Evolutionary conservation across 192 early-diverging fungal genomes (phyloP).

Genomic region (Gigaspora rosea): DNA sequence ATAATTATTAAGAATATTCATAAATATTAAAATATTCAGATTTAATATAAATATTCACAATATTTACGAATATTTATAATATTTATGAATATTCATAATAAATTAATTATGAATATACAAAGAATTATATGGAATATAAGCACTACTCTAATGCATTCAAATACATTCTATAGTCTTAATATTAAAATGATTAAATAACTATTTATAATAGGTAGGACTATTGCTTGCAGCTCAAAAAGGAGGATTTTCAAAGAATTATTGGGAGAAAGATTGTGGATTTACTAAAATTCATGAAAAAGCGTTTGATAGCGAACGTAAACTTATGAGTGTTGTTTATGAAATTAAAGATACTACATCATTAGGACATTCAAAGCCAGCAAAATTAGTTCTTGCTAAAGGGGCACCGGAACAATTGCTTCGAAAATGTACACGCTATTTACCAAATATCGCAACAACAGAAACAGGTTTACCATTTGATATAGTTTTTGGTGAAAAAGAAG

Average conservation of each 20-base stretch:
- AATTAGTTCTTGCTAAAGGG: conserved; percentile 82
- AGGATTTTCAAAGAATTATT: conserved; percentile 68
- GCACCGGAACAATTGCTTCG: conserved; percentile 88
- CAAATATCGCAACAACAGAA: conserved; percentile 12
- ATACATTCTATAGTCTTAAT: neutral
- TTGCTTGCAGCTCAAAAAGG: conserved; percentile 84
- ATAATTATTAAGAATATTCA: too few relatives aligned
- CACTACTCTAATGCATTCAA: too few relatives aligned
- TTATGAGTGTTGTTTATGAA: conserved; percentile 86
- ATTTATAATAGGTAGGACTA: conserved; percentile 55
- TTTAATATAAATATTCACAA: neutral
- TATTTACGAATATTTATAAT: too few relatives aligned
- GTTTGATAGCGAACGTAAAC: conserved; percentile 94
- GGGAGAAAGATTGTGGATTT: conserved; percentile 57
- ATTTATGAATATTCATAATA: too few relatives aligned
- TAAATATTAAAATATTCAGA: too few relatives aligned
- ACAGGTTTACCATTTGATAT: conserved; percentile 36
- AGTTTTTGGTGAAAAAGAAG: conserved; percentile 34
- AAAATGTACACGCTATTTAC: conserved; percentile 64
- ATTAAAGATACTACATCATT: neutral
- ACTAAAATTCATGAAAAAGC: conserved; percentile 77
- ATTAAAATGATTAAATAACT: neutral
- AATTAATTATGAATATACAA: too few relatives aligned
- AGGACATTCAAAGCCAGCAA: conserved; percentile 36
- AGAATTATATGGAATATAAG: too few relatives aligned